These are phyloP conservation scores for Bjerkandera adusta DNA, from an alignment of 1,284 basidiomycete species.

Conservation along the genomic window DNA sequence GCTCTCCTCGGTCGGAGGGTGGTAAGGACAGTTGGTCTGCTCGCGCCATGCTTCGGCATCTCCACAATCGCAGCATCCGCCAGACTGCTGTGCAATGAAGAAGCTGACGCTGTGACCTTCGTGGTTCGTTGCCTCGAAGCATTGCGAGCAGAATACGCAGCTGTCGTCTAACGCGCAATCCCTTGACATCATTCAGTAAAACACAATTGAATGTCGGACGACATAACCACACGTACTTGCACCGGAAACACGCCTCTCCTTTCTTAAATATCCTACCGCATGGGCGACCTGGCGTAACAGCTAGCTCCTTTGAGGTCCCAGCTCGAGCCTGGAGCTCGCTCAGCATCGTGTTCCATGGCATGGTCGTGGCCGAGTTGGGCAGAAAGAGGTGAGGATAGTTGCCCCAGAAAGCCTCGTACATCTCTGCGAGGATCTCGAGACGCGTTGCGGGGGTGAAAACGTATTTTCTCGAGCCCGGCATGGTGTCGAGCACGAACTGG, in stretches of 20 bases:
- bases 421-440: conserved; percentile 72
- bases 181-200: conserved; percentile 39
- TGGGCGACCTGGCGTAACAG: conserved; percentile 58
- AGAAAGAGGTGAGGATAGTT: conserved; percentile 67
- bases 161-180: conserved; percentile 89
- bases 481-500: conserved; percentile 71
- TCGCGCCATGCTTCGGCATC: conserved; percentile 83
- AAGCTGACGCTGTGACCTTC: conserved; percentile 87
- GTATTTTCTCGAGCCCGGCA: conserved; percentile 75
- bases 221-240: conserved; percentile 66
- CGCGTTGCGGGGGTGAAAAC: conserved; percentile 68
- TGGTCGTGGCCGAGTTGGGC: conserved; percentile 55
- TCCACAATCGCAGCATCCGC: conserved; percentile 92
- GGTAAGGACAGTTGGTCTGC: conserved; percentile 69
- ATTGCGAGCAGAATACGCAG: conserved; percentile 84
- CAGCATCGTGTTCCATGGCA: conserved; percentile 59
- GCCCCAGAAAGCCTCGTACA: conserved; percentile 81
- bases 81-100: conserved; percentile 87
- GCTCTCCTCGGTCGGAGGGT: conserved; percentile 40
- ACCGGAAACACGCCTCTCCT: conserved; percentile 85
- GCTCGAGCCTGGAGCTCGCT: conserved; percentile 63
- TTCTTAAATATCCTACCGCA: conserved; percentile 81
- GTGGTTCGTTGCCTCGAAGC: conserved; percentile 86
- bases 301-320: conserved; percentile 56
- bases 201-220: not conserved